These are phyloP conservation scores for Primulina eburnea DNA, from an alignment of 257 asterid species.

Conservation along the genomic window DNA sequence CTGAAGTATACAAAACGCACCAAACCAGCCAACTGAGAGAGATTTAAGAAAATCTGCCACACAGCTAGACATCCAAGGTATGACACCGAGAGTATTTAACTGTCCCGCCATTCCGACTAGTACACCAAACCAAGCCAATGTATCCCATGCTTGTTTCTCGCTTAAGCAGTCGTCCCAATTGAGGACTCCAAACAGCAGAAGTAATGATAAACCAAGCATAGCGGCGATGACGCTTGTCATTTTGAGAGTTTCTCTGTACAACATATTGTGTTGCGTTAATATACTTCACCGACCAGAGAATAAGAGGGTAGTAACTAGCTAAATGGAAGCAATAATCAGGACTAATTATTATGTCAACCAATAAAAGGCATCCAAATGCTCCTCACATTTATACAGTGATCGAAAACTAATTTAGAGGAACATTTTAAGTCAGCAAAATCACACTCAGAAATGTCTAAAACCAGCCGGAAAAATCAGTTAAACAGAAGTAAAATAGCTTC, in stretches of 20 bases:
- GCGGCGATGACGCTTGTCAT: conserved; percentile 69
- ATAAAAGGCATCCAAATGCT: too few species aligned
- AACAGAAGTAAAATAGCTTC: background rate
- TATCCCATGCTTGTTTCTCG: conserved; percentile 85
- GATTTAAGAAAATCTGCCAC: conserved; percentile 53
- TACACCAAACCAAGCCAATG: conserved; percentile 72
- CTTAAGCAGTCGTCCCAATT: conserved; percentile 73
- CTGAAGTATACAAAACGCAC: conserved; percentile 65
- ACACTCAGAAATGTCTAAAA: background rate
- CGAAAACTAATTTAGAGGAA: too few species aligned
- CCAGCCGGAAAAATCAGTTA: background rate
- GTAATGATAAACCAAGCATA: conserved; percentile 60
- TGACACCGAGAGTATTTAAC: conserved; percentile 51
- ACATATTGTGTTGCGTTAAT: background rate
- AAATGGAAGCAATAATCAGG: too few species aligned
- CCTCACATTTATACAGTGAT: too few species aligned
- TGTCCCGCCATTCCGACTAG: conserved; percentile 78
- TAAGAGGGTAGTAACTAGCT: background rate
- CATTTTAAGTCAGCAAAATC: background rate
- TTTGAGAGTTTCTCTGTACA: conserved; percentile 48
- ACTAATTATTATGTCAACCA: too few species aligned
- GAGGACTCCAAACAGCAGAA: conserved; percentile 55
- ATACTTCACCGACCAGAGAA: background rate
- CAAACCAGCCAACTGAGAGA: conserved; percentile 41
- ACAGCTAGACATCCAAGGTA: conserved; percentile 55